These are phyloP conservation scores for Nematocida ausubeli DNA, from an alignment of 371 early-diverging fungal genomes.

Conservation along the genomic window DNA sequence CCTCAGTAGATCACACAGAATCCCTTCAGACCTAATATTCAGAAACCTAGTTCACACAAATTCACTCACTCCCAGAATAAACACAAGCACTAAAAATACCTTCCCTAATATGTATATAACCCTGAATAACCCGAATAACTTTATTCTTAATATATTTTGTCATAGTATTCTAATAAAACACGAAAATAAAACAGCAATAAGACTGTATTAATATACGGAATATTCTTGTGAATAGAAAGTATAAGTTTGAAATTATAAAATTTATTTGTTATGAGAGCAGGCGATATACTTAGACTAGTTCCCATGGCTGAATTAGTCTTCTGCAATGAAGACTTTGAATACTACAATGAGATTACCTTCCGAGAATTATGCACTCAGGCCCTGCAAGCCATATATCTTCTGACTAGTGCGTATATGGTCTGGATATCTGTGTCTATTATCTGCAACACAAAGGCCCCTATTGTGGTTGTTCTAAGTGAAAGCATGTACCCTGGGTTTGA, in stretches of 20 bases:
- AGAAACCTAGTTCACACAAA: no score
- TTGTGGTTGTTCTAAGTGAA: slow-evolving; percentile 94
- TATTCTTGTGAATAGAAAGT: background rate
- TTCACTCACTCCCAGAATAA: no score
- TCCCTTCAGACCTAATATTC: no score
- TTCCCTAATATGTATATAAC: no score
- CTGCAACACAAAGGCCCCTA: slow-evolving; percentile 86
- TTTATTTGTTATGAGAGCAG: slow-evolving; percentile 46
- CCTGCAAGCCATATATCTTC: slow-evolving; percentile 60
- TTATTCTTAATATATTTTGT: no score
- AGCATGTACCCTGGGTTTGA: slow-evolving; percentile 96
- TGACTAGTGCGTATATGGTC: slow-evolving; percentile 75
- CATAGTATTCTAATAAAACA: no score
- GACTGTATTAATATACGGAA: no score
- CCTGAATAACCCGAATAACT: no score
- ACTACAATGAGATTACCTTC: slow-evolving; percentile 53
- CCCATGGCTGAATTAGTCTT: slow-evolving; percentile 54
- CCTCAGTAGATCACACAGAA: no score
- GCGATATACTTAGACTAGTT: slow-evolving; percentile 4
- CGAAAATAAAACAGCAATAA: no score
- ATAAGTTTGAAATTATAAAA: slow-evolving; percentile 7
- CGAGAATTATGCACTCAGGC: slow-evolving; percentile 58
- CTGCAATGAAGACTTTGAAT: slow-evolving; percentile 47
- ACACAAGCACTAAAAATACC: no score
- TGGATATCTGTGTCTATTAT: slow-evolving; percentile 83